Evolutionary conservation across 345 rosid genomes (phyloP).

Genomic region (Linum trigynum): DNA sequence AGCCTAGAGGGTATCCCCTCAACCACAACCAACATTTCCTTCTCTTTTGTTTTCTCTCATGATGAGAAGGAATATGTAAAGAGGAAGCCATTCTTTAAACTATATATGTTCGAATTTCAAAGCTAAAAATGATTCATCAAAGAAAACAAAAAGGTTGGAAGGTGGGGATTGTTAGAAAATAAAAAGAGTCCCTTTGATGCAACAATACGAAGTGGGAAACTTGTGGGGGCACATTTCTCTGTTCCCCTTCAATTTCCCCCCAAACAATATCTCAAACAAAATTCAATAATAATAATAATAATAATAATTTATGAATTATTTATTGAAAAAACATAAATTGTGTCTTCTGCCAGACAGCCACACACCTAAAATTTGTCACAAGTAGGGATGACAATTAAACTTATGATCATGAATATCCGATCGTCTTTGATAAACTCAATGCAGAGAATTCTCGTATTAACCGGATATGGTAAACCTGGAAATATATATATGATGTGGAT

Average conservation of each 20-base stretch:
- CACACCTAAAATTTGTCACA: slow-evolving; percentile 24
- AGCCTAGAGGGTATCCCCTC: too few species aligned
- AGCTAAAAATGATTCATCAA: slow-evolving; percentile 2
- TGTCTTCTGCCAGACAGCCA: slow-evolving; percentile 61
- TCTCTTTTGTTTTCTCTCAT: not conserved
- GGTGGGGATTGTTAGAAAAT: slow-evolving; percentile 1
- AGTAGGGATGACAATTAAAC: slow-evolving; percentile 4
- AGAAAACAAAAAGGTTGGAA: not conserved
- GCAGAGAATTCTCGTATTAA: too few species aligned
- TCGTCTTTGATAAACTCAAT: too few species aligned
- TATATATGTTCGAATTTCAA: slow-evolving; percentile 25
- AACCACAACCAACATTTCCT: too few species aligned
- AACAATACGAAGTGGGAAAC: slow-evolving; percentile 33
- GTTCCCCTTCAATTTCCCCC: slow-evolving; percentile 29
- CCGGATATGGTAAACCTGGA: too few species aligned
- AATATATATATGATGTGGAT: too few species aligned
- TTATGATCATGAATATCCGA: too few species aligned
- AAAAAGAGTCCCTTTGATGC: slow-evolving; percentile 13
- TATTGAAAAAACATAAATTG: not conserved
- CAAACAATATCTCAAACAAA: slow-evolving; percentile 37
- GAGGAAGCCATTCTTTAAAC: not conserved
- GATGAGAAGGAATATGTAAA: slow-evolving; percentile 7
- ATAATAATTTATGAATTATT: too few species aligned
- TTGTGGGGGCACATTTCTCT: slow-evolving; percentile 51
- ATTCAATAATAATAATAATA: slow-evolving; percentile 8